Base-by-base conservation (phyloP, 2,329 filamentous ascomycete genomes). In the Nemania sp. region DNA sequence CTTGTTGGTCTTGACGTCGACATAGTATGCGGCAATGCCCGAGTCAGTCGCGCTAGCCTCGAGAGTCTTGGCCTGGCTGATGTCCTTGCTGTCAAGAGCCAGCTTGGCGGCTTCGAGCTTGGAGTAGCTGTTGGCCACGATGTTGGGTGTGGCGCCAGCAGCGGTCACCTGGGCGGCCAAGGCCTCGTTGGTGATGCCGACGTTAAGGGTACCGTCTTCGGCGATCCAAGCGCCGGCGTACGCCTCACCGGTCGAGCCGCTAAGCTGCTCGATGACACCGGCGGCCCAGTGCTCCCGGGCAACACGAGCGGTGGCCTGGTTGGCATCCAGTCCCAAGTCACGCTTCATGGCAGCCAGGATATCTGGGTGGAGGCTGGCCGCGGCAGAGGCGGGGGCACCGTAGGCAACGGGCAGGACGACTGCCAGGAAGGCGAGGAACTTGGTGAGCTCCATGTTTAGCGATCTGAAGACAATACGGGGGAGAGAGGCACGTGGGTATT, bases 261-360 rank as follows among this genome's bases (percentile, higher is more conserved):
- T 60, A 9, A 73, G 61, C 60, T 69, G 61, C 53, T 73, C 68
- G 46, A 74, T 73, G 63, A 74, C 60, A n/a, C 68, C 66, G 56
- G 62, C 59, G 58, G 71, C 70, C 57, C 60, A 56, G 58, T 71
- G 58, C 60, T 74, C 72, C 12, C 70, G 67, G 56, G 69, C 66
- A 49, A 74, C 72, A 64, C 70, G 71, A 57, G 67, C 67, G 54
- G 66, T 68, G 23, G 72, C 72, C 61, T 72, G 66, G 59, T 68
- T 66, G 44, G 71, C 66, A 48, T 73, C 66, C 17, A 74, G 68
- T 12, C 72, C 72, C 46, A 74, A 61, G 65, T 74, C 72, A 59
- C 72, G 72, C 70, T 74, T 74, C 72, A 74, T 74, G 62, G 72
- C 72, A 56, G 68, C 70, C 45, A 74, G 65, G 59, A 74, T 70